Conservation (phyloP, 805 yeast genomes). For the Kuraishia cidri region DNA sequence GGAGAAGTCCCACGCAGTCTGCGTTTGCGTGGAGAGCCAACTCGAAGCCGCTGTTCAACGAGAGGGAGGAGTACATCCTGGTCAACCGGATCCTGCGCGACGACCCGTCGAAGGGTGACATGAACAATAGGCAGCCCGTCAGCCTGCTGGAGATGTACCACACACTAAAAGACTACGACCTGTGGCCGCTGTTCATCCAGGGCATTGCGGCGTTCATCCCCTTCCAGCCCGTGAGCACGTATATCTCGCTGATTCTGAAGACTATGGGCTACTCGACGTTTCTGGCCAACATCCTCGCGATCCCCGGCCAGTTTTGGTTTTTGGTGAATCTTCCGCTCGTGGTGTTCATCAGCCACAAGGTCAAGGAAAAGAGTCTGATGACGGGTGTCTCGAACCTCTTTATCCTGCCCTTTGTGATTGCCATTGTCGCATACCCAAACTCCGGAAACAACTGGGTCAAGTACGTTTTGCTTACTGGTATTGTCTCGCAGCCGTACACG, state of each 20-base stretch:
- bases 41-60: conserved; percentile 34
- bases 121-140: conserved; percentile 53
- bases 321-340: conserved; percentile 19
- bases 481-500: conserved; percentile 29
- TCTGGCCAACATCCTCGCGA: conserved; percentile 35
- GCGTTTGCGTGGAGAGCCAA: conserved; percentile 18
- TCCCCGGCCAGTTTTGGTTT: conserved; percentile 30
- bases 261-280: conserved; percentile 40
- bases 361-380: conserved; percentile 14
- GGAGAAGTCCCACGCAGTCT: conserved; percentile 22
- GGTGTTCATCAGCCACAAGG: conserved; percentile 22
- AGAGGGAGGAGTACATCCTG: conserved; percentile 45
- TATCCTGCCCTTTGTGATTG: conserved; percentile 8
- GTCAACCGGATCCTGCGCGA: conserved; percentile 52
- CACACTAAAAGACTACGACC: conserved; percentile 37
- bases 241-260: conserved; percentile 39
- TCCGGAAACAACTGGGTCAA: conserved; percentile 5
- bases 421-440: conserved; percentile 14
- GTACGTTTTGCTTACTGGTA: conserved; percentile 7
- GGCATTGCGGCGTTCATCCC: conserved; percentile 35
- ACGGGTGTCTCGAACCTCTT: conserved; percentile 7
- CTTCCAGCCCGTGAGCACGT: conserved; percentile 24
- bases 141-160: conserved; percentile 26
- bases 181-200: conserved; percentile 43
- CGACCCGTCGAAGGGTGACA: conserved; percentile 57